A percentile compares a stretch with the other conserved stretches of the same genome.
Evolutionary conservation across 257 asterid genomes (phyloP).

Genomic region (Nicotiana tabacum): DNA sequence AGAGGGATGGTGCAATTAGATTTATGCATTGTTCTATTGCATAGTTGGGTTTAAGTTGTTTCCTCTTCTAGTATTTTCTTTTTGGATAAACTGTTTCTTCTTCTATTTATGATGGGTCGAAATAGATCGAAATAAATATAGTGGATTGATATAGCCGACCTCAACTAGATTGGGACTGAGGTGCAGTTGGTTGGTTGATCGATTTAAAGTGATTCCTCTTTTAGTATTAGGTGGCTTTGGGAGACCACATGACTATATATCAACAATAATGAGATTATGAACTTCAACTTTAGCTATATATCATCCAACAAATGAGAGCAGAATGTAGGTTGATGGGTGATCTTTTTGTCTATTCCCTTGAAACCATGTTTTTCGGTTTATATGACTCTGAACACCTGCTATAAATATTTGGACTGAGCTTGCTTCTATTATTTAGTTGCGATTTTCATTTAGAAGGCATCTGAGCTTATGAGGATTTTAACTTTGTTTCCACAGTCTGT

Average conservation of each 20-base stretch:
- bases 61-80: neutral
- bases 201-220: too few species aligned
- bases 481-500: slow-evolving; percentile 61
- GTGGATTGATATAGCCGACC: neutral
- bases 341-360: neutral
- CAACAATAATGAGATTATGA: neutral
- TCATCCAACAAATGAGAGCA: neutral
- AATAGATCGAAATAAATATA: neutral
- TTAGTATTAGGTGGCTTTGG: neutral
- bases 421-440: neutral
- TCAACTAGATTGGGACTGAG: neutral
- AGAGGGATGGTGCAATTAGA: neutral
- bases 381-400: neutral
- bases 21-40: neutral
- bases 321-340: neutral
- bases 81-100: neutral
- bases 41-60: too few species aligned
- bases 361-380: neutral
- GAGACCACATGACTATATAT: neutral
- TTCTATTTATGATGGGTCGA: neutral
- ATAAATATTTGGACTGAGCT: neutral
- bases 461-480: slow-evolving; percentile 8
- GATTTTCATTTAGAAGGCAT: neutral
- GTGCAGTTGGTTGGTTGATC: too few species aligned
- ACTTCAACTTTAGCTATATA: neutral